Percentiles rank a stretch among this genome's conserved stretches.
Conservation (phyloP, 805 yeast species). For the Kodamaea kaohsiungensis region DNA sequence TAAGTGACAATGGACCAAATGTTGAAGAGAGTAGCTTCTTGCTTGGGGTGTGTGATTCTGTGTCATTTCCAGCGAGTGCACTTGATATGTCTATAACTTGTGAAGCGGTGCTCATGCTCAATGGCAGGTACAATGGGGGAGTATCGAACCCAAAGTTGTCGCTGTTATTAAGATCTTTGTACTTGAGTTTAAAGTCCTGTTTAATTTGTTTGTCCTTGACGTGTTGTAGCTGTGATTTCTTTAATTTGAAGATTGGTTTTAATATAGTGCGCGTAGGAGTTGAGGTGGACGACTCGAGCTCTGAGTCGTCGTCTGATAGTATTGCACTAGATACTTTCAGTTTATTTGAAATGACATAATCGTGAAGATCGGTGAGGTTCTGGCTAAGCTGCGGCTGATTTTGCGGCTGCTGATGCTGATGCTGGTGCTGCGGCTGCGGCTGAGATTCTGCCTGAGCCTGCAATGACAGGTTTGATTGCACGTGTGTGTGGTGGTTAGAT, state of each 20-base stretch:
- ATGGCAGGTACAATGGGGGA: neutral
- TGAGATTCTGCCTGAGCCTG: neutral
- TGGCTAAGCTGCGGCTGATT: neutral
- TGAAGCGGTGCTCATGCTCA: neutral
- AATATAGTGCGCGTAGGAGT: constrained; percentile 16
- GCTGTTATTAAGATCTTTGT: neutral
- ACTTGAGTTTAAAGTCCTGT: constrained; percentile 26
- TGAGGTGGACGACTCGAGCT: constrained; percentile 21
- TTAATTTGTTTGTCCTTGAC: constrained; percentile 13
- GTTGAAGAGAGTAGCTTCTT: neutral
- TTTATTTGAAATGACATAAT: constrained; percentile 1
- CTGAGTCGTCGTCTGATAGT: constrained; percentile 41
- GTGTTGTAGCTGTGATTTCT: constrained; percentile 4
- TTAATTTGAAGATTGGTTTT: constrained; percentile 16
- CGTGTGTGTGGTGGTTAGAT: no score
- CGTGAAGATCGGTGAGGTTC: constrained; percentile 1
- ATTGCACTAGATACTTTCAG: constrained; percentile 21
- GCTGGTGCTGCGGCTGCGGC: no score
- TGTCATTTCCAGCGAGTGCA: neutral
- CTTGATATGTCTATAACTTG: neutral
- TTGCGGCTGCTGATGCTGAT: no score
- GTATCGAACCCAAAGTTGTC: neutral
- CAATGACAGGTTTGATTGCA: neutral
- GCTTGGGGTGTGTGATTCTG: neutral
- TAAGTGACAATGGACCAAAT: constrained; percentile 6